Base-by-base conservation (phyloP, 148 eudicot species). In the Rhododendron molle region DNA sequence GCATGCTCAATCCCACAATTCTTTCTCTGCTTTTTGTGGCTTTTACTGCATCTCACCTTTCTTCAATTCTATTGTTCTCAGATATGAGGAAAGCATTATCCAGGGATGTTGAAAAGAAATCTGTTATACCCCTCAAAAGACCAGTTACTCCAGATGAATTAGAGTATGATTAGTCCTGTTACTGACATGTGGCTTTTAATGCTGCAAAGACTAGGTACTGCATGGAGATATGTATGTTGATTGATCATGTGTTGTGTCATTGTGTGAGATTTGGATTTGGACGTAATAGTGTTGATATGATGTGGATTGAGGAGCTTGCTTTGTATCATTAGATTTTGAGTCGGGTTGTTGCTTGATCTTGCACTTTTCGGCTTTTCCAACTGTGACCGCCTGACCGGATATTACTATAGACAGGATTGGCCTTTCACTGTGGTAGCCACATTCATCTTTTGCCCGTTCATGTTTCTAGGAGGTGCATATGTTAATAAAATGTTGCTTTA, bases 81-180 rank as follows among this genome's bases (percentile, higher is more conserved):
- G 95, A 93, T 89, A 93, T 93, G 95, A 88, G 95, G 85, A 93
- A 91, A 87, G 95, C 95, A 34, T 89, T 93, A 69, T 92, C 95
- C 7, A 90, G 84, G 79, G 95, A 93, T 83, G 93, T 92, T 12
- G 95, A 93, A 78, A 93, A 92, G 90, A 93, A 93, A 85, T 93
- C 95, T 4, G 62, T 93, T 4, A 89, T 93, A 58, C 94, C 95
- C 78, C 94, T 93, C 56, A 92, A 92, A 65, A 89, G 94, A 86
- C 93, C 95, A 0, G 81, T 93, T 62, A 92, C 94, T 11, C 95
- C 95, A 34, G 95, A 93, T 82, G 95, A 93, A 88, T 80, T 93
- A 81, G 95, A 93, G 91, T 93, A 92, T 78, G 94, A 93, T 87
- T 93, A 87, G 80, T 56, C 12, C 30, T 34, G 49, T 58, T 54